These are phyloP conservation scores for Juncus inflexus DNA, from an alignment of 176 grass and related monocot species.

Conservation along the genomic window DNA sequence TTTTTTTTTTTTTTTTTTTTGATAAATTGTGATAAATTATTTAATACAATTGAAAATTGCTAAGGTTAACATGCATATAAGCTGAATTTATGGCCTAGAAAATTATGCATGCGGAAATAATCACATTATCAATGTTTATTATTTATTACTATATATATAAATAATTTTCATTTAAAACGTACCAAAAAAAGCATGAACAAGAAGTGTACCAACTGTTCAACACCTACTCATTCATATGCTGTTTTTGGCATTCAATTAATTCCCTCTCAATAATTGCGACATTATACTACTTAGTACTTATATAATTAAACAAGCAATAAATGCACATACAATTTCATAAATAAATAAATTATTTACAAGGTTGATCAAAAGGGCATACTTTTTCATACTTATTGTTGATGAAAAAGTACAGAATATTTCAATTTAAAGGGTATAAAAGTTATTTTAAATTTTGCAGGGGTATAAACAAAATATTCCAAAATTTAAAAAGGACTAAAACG, in stretches of 20 bases:
- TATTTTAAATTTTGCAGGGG: background rate
- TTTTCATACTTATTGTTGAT: background rate
- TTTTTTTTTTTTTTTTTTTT: no score
- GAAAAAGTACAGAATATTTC: constrained; percentile 3
- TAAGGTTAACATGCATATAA: no score
- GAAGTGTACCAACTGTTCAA: constrained; percentile 10
- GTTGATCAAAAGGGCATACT: no score
- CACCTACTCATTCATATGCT: constrained; percentile 1
- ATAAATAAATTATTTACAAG: background rate
- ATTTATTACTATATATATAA: background rate
- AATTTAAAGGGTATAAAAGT: constrained; percentile 1
- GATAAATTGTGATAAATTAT: no score
- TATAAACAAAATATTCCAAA: constrained; percentile 1
- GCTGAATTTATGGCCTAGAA: no score
- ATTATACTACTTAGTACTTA: no score
- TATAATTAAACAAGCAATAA: no score
- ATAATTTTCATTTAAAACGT: background rate
- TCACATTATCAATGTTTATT: constrained; percentile 6
- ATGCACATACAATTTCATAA: no score
- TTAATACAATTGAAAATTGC: no score
- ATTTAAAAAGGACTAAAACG: background rate
- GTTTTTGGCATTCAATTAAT: constrained; percentile 2
- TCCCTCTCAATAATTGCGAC: constrained; percentile 3
- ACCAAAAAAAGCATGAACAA: constrained; percentile 20
- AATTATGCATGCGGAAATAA: background rate